Evolutionary conservation across 2,329 filamentous ascomycete genomes (phyloP), one percentile per base, ranked within the genome.

Genomic region (Salinomyces thailandicus): DNA sequence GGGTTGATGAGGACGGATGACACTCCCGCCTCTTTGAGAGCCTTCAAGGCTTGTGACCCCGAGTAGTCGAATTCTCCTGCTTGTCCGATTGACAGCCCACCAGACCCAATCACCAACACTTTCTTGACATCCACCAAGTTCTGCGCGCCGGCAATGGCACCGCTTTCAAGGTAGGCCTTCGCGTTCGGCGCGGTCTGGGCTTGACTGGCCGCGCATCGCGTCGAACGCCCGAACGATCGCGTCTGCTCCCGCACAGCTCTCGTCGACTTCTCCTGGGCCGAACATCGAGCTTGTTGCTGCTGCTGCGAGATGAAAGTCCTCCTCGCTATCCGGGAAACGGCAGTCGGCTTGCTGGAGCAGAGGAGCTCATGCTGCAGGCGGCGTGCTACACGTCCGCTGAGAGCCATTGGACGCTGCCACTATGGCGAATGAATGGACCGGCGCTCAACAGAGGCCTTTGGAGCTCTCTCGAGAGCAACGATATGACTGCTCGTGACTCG

Each of bases 31-130:
- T 96, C 89, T 66, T 94, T 96, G 44, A 98, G 73, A 26, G 91
- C 91, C 68, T 96, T 96, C 45, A 98, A 73, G 37, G 91, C 91
- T 70, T 96, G 91, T 5, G 89, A 87, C 47, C 91, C 89, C 62
- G 91, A 96, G 65, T 96, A 96, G 67, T 96, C 89, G 55, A 96
- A 96, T 69, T 96, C 89, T 68, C 89, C 89, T 48, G 89, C 89
- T 67, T 96, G 89, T 46, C 89, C 89, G 75, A 96, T 96, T 61
- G 85, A 85, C 51, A 96, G 73, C 63, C 89, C 89, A 68, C 89
- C 89, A 66, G 81, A 87, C 41, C 89, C 89, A 68, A 96, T 94
- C 51, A 96, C 87, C 44, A 96, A 70, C 35, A 96, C 89, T 69
- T 96, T 96, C 71, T 93, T 93, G 47, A 96, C 86, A 59, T 94